Evolutionary conservation across 768 basidiomycete species (phyloP), one percentile per base, ranked within the genome.

Genomic region (Floccularia luteovirens): DNA sequence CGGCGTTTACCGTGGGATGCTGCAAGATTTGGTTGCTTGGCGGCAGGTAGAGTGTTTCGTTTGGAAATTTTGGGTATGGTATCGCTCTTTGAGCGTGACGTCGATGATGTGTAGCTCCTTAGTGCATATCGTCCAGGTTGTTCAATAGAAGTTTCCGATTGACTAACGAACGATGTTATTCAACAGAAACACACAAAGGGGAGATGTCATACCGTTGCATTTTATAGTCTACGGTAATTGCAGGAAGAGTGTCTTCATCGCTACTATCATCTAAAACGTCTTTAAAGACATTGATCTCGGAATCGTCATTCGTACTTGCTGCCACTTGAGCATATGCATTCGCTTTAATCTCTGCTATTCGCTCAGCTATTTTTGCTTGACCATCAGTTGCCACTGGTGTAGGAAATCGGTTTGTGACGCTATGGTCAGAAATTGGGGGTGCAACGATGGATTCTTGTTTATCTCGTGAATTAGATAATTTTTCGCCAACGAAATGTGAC

Each of bases 341-440:
- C n/a, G 73, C 77, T 59, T 72, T 82, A 45, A 86, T 82, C 24
- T 74, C 63, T 5, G 72, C 78, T 33, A 87, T 77, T 22, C 84
- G 64, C 48, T 67, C 62, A 12, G 70, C 70, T 2, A 82, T 65
- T 54, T 77, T 83, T 20, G 55, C 54, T 14, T 48, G 59, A 23
- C 57, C 54, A 43, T 67, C 59, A 22, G 70, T 54, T 17, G 54
- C 49, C 27, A 60, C 49, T 3, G 66, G 62, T 1, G 59, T 61
- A 12, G 56, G n/a, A n/a, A n/a, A n/a, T n/a, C n/a, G n/a, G n/a
- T n/a, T n/a, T n/a, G n/a, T n/a, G n/a, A n/a, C n/a, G n/a, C n/a
- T n/a, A n/a, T n/a, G n/a, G n/a, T n/a, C n/a, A n/a, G n/a, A n/a
- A n/a, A n/a, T n/a, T n/a, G n/a, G n/a, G n/a, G n/a, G n/a, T n/a